Evolutionary conservation across 495 filamentous ascomycete genomes (phyloP).

Genomic region (Astrothelium macrocarpum): DNA sequence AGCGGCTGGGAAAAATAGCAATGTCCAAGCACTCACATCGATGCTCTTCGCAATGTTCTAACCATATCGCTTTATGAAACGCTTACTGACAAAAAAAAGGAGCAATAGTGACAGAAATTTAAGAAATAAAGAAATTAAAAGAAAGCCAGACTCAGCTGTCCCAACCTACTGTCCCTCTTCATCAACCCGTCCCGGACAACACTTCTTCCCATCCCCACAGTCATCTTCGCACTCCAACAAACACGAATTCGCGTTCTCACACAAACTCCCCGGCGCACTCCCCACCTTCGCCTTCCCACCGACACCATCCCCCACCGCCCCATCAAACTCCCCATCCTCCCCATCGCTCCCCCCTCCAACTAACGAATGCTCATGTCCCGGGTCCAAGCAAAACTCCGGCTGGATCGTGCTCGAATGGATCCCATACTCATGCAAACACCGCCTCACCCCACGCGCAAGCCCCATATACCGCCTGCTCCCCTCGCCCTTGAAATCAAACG

Average conservation of each 20-base stretch:
- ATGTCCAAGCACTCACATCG: too few relatives aligned
- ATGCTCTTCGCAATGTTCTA: too few relatives aligned
- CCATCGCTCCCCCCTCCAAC: slow-evolving; percentile 1
- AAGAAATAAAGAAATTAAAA: too few relatives aligned
- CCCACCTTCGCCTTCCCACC: slow-evolving; percentile 24
- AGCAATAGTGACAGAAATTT: too few relatives aligned
- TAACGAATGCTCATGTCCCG: slow-evolving; percentile 40
- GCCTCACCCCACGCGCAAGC: slow-evolving; percentile 65
- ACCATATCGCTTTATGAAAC: too few relatives aligned
- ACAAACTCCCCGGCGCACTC: slow-evolving; percentile 41
- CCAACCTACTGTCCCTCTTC: neutral
- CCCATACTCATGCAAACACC: slow-evolving; percentile 86
- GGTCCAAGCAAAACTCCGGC: slow-evolving; percentile 73
- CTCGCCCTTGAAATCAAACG: slow-evolving; percentile 60
- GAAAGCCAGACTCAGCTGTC: too few relatives aligned
- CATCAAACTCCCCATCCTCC: slow-evolving; percentile 27
- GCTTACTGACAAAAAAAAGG: too few relatives aligned
- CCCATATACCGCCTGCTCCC: slow-evolving; percentile 79
- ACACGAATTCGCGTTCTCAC: slow-evolving; percentile 52
- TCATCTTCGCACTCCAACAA: slow-evolving; percentile 80
- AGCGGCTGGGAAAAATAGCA: too few relatives aligned
- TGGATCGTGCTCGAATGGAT: slow-evolving; percentile 98
- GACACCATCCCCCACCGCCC: slow-evolving; percentile 19
- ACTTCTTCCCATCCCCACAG: slow-evolving; percentile 60
- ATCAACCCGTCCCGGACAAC: slow-evolving; percentile 43